Evolutionary conservation across 1,139 yeast genomes (phyloP).

Genomic region (Pichia sp.): DNA sequence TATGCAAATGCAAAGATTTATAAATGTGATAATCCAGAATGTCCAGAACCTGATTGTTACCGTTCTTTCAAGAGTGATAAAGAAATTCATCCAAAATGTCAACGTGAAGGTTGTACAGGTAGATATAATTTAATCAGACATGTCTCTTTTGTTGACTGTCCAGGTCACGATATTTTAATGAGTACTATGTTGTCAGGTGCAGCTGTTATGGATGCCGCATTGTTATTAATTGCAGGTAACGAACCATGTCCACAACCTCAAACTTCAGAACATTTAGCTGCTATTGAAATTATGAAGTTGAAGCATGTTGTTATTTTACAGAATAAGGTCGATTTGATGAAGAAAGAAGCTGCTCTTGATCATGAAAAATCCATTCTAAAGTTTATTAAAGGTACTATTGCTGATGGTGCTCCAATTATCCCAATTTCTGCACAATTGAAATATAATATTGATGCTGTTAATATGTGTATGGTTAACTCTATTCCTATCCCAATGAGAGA

Average conservation of each 20-base stretch:
- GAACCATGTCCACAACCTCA: conserved; percentile 99
- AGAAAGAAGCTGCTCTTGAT: conserved; percentile 92
- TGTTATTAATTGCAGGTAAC: conserved; percentile 92
- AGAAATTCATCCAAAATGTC: conserved; percentile 90
- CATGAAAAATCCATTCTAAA: conserved; percentile 88
- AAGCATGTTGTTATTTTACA: conserved; percentile 94
- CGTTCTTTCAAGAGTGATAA: conserved; percentile 90
- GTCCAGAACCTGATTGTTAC: conserved; percentile 95
- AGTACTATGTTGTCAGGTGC: conserved; percentile 99
- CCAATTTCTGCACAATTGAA: conserved; percentile 99
- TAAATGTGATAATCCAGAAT: conserved; percentile 77
- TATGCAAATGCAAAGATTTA: conserved; percentile 98
- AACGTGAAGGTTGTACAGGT: conserved; percentile 73
- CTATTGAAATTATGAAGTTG: conserved; percentile 97
- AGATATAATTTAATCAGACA: conserved; percentile 89
- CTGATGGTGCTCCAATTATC: conserved; percentile 97
- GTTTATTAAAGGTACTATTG: conserved; percentile 95
- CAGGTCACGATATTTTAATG: conserved; percentile 99
- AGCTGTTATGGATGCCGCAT: conserved; percentile 99
- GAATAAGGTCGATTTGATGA: conserved; percentile 97
- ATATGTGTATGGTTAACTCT: conserved; percentile 89
- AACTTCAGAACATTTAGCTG: conserved; percentile 98
- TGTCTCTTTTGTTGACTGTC: conserved; percentile 98
- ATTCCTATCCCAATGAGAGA: conserved; percentile 97
- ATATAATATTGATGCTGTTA: conserved; percentile 97